Percentiles rank a stretch among this genome's conserved stretches.
These are phyloP conservation scores for Claviceps sp. DNA, from an alignment of 2,329 filamentous ascomycete species.

Conservation along the genomic window DNA sequence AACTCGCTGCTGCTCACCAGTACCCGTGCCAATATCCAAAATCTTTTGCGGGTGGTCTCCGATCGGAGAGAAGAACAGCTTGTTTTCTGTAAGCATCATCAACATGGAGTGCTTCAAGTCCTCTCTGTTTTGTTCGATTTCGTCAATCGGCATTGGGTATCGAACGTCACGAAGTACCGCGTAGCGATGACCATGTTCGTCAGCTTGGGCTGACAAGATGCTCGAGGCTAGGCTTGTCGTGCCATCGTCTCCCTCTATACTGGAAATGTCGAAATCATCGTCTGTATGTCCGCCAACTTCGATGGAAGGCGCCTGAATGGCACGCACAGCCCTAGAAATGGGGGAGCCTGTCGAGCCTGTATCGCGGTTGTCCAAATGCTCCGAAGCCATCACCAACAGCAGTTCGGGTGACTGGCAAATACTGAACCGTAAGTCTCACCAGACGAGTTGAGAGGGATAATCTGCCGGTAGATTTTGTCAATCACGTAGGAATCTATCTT, in stretches of 20 bases:
- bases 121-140: constrained; percentile 24
- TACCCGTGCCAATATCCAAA: constrained; percentile 26
- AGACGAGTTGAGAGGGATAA: neutral
- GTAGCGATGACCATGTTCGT: constrained; percentile 13
- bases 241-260: constrained; percentile 2
- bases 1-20: constrained; percentile 3
- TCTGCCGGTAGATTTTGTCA: neutral
- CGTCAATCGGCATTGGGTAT: constrained; percentile 27
- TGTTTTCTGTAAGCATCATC: constrained; percentile 19
- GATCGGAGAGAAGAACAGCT: constrained; percentile 28
- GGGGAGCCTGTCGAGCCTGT: neutral
- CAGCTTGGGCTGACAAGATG: constrained; percentile 6
- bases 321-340: neutral
- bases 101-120: constrained; percentile 27
- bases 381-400: neutral
- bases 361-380: neutral
- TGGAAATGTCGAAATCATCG: constrained; percentile 5
- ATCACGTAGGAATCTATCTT: too few relatives aligned
- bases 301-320: constrained; percentile 2
- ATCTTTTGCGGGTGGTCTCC: constrained; percentile 20
- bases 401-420: neutral
- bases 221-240: constrained; percentile 6
- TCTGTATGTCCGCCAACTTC: constrained; percentile 1
- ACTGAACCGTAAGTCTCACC: neutral
- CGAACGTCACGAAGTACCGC: constrained; percentile 21